Base-by-base conservation (phyloP, 306 rosid genomes). In the Cucurbita pepo region DNA sequence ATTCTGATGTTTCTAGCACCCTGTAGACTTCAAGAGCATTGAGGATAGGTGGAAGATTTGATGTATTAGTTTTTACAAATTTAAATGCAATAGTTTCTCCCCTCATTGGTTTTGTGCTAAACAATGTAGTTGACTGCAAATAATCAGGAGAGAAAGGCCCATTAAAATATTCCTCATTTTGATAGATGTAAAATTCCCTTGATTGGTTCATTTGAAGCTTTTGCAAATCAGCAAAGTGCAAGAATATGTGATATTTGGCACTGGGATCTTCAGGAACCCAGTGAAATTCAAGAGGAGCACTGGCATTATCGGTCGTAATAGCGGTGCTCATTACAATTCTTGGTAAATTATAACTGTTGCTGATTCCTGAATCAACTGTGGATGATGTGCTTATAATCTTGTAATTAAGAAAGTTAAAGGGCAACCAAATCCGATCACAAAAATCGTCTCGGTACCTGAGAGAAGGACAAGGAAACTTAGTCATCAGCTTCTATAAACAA, bases 401-500 rank as follows among this genome's bases (percentile, higher is more conserved):
- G 81, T 73, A 57, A 7, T 0, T 0, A 0, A 21, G 5, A 37
- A 4, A 25, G 34, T 6, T 3, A 15, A 0, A 8, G 30, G 22
- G 43, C 6, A 0, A 0, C 89, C 87, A 85, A 13, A 55, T 10
- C 40, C 87, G 79, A 53, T 86, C 90, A 72, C 48, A 72, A 59
- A 47, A 47, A 58, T 86, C 89, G 63, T 79, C 44, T 22, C n/a
- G 22, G 75, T 71, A 86, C 82, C 89, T 86, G 57, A 45, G 34
- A 50, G 61, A 14, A 10, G 11, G 0, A 74, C n/a, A 51, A 54
- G 12, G 44, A 54, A 54, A 66, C 45, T 44, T 45, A 21, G 1
- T 21, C 72, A 66, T 30, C 55, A 48, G 47, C 54, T 66, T 25
- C 54, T 25, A 3, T 30, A 12, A 30, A 58, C 18, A 58, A 58